phyloP scores from a whole-genome alignment of 192 early-diverging fungal genomes.

The Backusella circina region DNA sequence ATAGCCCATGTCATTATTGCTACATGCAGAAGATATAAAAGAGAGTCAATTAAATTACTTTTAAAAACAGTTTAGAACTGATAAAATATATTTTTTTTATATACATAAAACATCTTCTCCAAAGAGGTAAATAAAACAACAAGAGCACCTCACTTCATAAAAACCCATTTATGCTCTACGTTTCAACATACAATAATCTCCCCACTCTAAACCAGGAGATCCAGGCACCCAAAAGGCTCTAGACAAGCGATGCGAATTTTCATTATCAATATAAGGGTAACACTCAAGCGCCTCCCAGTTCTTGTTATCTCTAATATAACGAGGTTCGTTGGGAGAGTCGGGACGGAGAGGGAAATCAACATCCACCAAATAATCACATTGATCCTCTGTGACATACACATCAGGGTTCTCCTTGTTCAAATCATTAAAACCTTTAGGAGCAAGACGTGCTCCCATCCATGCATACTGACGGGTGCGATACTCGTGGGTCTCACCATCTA shows the following conservation, averaged over 20 bases:
- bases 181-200: conserved; percentile 59
- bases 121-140: neutral
- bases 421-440: conserved; percentile 63
- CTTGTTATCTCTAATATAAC: conserved; percentile 48
- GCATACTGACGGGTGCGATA: conserved; percentile 13
- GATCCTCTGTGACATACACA: conserved; percentile 49
- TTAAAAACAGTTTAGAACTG: too few relatives aligned
- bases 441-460: conserved; percentile 28
- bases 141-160: neutral
- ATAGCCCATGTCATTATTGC: too few relatives aligned
- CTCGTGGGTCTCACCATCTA: neutral
- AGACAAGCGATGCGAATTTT: conserved; percentile 39
- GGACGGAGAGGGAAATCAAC: conserved; percentile 30
- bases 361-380: conserved; percentile 72
- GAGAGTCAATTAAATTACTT: too few relatives aligned
- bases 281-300: conserved; percentile 61
- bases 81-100: too few relatives aligned
- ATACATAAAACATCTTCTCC: too few relatives aligned
- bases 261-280: conserved; percentile 61
- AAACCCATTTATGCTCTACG: conserved; percentile 9
- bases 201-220: conserved; percentile 48
- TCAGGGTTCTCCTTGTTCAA: conserved; percentile 56
- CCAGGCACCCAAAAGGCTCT: conserved; percentile 57
- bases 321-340: conserved; percentile 16
- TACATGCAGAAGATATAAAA: too few relatives aligned